phyloP scores from a whole-genome alignment of 1,139 yeast species.

The Yamadazyma oceani region DNA sequence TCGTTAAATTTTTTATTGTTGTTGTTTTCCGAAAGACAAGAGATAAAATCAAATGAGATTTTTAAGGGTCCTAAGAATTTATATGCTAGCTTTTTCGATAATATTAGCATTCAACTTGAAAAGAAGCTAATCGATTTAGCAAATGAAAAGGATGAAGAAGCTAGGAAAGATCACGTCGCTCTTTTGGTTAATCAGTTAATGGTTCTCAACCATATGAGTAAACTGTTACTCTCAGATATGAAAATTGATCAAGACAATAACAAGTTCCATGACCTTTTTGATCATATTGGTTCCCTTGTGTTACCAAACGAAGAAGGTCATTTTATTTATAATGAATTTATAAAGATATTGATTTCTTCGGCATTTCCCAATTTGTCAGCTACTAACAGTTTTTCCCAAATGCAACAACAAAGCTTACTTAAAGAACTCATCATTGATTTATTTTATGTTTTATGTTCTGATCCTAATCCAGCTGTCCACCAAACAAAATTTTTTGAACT shows the following conservation, averaged over 20 bases:
- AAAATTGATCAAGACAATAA: neutral
- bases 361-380: slow-evolving; percentile 8
- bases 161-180: slow-evolving; percentile 4
- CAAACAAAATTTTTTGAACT: slow-evolving; percentile 21
- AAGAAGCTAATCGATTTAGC: slow-evolving; percentile 19
- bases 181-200: slow-evolving; percentile 11
- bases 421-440: slow-evolving; percentile 20
- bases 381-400: slow-evolving; percentile 8
- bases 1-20: slow-evolving; percentile 20
- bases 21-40: slow-evolving; percentile 17
- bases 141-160: slow-evolving; percentile 15
- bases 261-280: slow-evolving; percentile 5
- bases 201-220: slow-evolving; percentile 12
- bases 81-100: slow-evolving; percentile 15
- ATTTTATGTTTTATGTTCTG: slow-evolving; percentile 19
- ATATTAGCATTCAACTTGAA: slow-evolving; percentile 21
- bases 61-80: slow-evolving; percentile 7
- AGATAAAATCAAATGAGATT: slow-evolving; percentile 7
- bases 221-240: slow-evolving; percentile 9
- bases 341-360: slow-evolving; percentile 11
- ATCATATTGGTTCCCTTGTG: slow-evolving; percentile 4
- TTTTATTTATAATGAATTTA: slow-evolving; percentile 15
- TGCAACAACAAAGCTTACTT: slow-evolving; percentile 15
- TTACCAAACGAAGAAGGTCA: slow-evolving; percentile 13
- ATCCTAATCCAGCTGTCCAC: slow-evolving; percentile 7